These are phyloP conservation scores for Colletotrichum brevisporum DNA, from an alignment of 2,329 filamentous ascomycete genomes.

Conservation along the genomic window DNA sequence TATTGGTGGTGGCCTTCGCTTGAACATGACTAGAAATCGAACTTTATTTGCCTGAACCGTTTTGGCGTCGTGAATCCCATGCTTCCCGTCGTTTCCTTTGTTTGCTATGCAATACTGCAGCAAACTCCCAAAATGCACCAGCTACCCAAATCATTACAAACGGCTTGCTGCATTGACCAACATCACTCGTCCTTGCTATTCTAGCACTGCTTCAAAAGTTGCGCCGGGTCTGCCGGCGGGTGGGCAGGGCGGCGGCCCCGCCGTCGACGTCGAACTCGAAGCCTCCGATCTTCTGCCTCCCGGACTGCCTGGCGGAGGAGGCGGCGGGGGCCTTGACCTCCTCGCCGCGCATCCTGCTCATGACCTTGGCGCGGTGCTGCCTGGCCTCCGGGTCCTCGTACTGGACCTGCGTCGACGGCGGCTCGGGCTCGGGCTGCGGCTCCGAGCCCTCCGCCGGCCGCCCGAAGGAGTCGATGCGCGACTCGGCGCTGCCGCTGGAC, in stretches of 20 bases:
- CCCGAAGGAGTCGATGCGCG: slow-evolving; percentile 42
- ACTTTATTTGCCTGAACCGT: slow-evolving; percentile 4
- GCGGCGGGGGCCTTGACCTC: slow-evolving; percentile 10
- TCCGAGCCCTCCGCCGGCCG: slow-evolving; percentile 23
- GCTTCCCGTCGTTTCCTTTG: slow-evolving; percentile 1
- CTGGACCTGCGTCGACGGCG: slow-evolving; percentile 66
- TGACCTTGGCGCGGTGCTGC: slow-evolving; percentile 58
- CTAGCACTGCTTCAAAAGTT: slow-evolving; percentile 1
- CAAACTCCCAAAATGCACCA: no score
- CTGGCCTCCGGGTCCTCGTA: slow-evolving; percentile 67
- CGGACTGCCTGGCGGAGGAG: not conserved
- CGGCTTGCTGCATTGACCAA: not conserved
- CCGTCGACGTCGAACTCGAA: slow-evolving; percentile 31
- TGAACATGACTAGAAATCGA: not conserved
- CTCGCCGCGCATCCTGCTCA: slow-evolving; percentile 57
- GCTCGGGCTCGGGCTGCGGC: slow-evolving; percentile 42
- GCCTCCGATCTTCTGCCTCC: slow-evolving; percentile 31
- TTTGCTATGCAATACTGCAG: slow-evolving; percentile 31
- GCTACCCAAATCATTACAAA: no score
- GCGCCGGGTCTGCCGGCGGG: slow-evolving; percentile 28
- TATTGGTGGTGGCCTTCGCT: slow-evolving; percentile 3
- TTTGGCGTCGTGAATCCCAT: slow-evolving; percentile 25
- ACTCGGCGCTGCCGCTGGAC: slow-evolving; percentile 62
- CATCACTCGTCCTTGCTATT: not conserved
- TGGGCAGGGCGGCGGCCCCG: not conserved